Conservation (phyloP, 1,139 yeast species). For the Protomyces gravidus region DNA sequence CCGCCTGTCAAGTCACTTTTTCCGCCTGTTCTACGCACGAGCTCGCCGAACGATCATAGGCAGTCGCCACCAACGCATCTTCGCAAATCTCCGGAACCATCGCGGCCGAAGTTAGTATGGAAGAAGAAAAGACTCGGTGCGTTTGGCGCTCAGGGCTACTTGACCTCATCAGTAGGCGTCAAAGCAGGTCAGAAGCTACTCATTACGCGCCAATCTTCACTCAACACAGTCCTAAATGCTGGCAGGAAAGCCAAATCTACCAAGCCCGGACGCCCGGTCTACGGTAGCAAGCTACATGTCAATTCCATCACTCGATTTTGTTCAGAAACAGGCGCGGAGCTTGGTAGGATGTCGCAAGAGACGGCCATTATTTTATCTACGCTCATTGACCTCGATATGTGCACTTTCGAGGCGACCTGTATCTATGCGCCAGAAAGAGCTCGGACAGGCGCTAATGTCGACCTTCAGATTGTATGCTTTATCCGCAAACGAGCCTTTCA, state of each 20-base stretch:
- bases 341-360: conserved; percentile 74
- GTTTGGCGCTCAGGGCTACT: conserved; percentile 71
- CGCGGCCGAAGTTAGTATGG: conserved; percentile 36
- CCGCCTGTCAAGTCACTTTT: not conserved
- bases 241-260: not conserved
- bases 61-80: not conserved
- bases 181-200: conserved; percentile 50
- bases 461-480: conserved; percentile 60
- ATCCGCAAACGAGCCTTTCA: conserved; percentile 53
- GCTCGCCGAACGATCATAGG: not conserved
- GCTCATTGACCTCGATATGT: conserved; percentile 54
- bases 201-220: conserved; percentile 40
- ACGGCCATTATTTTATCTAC: conserved; percentile 67
- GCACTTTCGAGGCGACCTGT: conserved; percentile 56
- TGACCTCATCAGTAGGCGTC: conserved; percentile 64
- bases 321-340: conserved; percentile 49
- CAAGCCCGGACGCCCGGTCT: conserved; percentile 2
- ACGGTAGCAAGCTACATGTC: conserved; percentile 33
- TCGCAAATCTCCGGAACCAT: not conserved
- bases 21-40: not conserved
- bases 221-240: conserved; percentile 31
- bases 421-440: conserved; percentile 57
- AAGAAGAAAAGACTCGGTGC: conserved; percentile 57
- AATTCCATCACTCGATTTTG: conserved; percentile 41
- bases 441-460: conserved; percentile 68